A percentile compares a stretch with the other conserved stretches of the same genome.
Evolutionary conservation across 176 grass and related monocot genomes (phyloP).

Genomic region (Hordeum marinum): DNA sequence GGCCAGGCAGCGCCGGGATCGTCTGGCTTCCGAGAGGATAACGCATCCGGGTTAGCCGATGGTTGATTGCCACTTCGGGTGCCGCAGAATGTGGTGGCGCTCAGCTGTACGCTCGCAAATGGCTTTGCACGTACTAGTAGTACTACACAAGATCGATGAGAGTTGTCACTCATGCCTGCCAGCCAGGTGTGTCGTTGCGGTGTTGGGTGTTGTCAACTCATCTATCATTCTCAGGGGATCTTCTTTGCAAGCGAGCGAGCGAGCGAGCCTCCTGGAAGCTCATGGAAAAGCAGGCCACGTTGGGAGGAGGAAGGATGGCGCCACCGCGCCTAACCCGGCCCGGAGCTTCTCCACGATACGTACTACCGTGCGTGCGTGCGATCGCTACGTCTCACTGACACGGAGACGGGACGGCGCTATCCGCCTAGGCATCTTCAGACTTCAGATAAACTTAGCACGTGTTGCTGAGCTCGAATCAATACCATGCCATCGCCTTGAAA

Average conservation of each 20-base stretch:
- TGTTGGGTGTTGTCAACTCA: too few species aligned
- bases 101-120: not conserved
- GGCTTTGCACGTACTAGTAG: not conserved
- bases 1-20: not conserved
- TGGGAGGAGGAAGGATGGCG: not conserved
- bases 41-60: not conserved
- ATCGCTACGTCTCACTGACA: conserved; percentile 9
- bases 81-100: not conserved
- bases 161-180: not conserved
- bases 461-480: not conserved
- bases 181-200: not conserved
- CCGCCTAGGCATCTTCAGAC: not conserved
- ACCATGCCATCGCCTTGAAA: not conserved
- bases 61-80: not conserved
- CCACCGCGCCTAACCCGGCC: not conserved
- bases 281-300: not conserved
- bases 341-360: not conserved
- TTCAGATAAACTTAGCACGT: not conserved
- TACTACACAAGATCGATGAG: not conserved
- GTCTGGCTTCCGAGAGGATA: not conserved
- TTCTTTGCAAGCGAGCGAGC: too few species aligned
- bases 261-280: not conserved
- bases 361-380: not conserved
- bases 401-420: not conserved
- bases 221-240: too few species aligned